These are phyloP conservation scores for Anisodus tanguticus DNA, from an alignment of 257 asterid species.

Conservation along the genomic window DNA sequence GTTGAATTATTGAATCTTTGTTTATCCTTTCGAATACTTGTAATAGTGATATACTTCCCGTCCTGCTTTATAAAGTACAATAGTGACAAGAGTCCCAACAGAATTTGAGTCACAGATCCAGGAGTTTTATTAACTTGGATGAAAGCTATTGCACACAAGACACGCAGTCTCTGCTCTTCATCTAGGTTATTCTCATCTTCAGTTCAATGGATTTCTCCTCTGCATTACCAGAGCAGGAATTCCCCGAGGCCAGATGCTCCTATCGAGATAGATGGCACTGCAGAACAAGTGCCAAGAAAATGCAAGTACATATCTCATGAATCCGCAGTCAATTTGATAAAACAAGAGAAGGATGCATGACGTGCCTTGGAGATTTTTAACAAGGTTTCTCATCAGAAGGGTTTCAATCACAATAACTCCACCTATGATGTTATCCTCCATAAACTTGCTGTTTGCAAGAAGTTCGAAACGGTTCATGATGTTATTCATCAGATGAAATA, in stretches of 20 bases:
- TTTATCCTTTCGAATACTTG: too few species aligned
- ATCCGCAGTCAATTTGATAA: slow-evolving; percentile 54
- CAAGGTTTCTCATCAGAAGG: slow-evolving; percentile 66
- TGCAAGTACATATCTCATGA: slow-evolving; percentile 67
- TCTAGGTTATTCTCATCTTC: slow-evolving; percentile 49
- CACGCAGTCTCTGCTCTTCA: slow-evolving; percentile 41
- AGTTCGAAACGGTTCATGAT: slow-evolving; percentile 57
- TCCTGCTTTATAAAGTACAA: too few species aligned
- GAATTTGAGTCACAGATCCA: neutral
- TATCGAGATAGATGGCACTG: slow-evolving; percentile 36
- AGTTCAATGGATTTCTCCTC: slow-evolving; percentile 55
- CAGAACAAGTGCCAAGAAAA: slow-evolving; percentile 42
- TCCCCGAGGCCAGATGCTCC: slow-evolving; percentile 42
- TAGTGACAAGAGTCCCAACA: too few species aligned
- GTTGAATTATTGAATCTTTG: too few species aligned
- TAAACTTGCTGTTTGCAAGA: slow-evolving; percentile 73
- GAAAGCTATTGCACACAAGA: slow-evolving; percentile 40
- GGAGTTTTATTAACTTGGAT: slow-evolving; percentile 27
- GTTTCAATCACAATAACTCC: slow-evolving; percentile 75
- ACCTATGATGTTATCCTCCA: slow-evolving; percentile 78
- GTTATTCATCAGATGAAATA: slow-evolving; percentile 82
- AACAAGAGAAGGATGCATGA: slow-evolving; percentile 62
- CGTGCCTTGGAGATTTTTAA: slow-evolving; percentile 68
- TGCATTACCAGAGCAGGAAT: slow-evolving; percentile 37
- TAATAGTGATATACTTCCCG: too few species aligned